These are phyloP conservation scores for Neospora caninum DNA, from an alignment of 169 alveolate genomes.

Conservation along the genomic window DNA sequence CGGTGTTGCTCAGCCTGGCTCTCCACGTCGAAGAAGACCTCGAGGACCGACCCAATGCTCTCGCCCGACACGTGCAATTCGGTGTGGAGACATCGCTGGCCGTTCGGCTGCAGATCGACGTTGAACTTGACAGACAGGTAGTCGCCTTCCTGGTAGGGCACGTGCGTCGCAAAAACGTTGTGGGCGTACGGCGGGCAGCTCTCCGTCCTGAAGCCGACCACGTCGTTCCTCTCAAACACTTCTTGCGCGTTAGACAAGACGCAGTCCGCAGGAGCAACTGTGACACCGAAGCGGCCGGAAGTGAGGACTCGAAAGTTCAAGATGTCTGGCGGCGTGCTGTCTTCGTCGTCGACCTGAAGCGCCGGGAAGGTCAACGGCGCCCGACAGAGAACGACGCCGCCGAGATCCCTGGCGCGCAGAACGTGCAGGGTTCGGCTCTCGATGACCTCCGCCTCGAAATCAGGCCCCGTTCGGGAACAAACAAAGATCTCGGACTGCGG, in stretches of 20 bases:
- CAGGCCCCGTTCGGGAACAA: slow-evolving; percentile 79
- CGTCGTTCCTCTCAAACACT: slow-evolving; percentile 90
- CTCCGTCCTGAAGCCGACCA: slow-evolving; percentile 88
- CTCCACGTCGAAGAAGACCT: slow-evolving; percentile 86
- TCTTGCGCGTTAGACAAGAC: slow-evolving; percentile 84
- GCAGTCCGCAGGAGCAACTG: slow-evolving; percentile 92
- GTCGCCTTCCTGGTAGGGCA: slow-evolving; percentile 83
- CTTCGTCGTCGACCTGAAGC: slow-evolving; percentile 58
- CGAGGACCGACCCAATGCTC: slow-evolving; percentile 90
- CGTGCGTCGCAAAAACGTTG: slow-evolving; percentile 85
- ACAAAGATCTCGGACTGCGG: slow-evolving; percentile 74
- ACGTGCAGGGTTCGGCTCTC: slow-evolving; percentile 78
- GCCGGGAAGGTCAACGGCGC: slow-evolving; percentile 88
- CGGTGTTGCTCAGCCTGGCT: slow-evolving; percentile 86
- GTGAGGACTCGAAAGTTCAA: slow-evolving; percentile 82
- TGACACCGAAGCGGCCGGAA: slow-evolving; percentile 91
- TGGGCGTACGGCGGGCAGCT: slow-evolving; percentile 78
- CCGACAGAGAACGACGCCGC: slow-evolving; percentile 89
- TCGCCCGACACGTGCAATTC: slow-evolving; percentile 90
- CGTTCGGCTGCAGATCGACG: slow-evolving; percentile 77
- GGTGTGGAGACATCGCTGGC: slow-evolving; percentile 85
- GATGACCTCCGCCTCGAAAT: slow-evolving; percentile 80
- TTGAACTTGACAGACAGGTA: slow-evolving; percentile 82
- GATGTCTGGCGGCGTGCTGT: slow-evolving; percentile 77
- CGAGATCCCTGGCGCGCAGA: slow-evolving; percentile 80